Evolutionary conservation across 139 green algal genomes (phyloP).

Genomic region (Tetradesmus lagerheimii): DNA sequence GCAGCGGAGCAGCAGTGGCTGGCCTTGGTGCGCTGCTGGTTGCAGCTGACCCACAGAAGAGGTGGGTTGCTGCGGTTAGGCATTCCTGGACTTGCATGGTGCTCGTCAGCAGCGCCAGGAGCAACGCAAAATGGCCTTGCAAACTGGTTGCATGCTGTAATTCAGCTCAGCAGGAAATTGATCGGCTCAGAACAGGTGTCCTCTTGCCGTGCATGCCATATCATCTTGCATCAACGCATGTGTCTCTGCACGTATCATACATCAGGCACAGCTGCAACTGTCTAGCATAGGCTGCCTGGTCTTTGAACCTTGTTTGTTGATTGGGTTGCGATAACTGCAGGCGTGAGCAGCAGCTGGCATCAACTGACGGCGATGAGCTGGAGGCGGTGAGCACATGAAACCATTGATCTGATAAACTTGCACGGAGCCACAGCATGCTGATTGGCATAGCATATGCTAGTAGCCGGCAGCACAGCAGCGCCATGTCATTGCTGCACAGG

Average conservation of each 20-base stretch:
- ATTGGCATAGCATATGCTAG: not conserved
- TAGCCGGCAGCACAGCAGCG: too few relatives aligned
- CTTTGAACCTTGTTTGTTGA: not conserved
- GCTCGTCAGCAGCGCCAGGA: too few relatives aligned
- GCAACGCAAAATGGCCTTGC: too few relatives aligned
- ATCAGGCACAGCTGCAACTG: not conserved
- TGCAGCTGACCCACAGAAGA: slow-evolving; percentile 85
- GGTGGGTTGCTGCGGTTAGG: slow-evolving; percentile 49
- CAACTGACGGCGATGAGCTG: slow-evolving; percentile 91
- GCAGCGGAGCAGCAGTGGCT: slow-evolving; percentile 75
- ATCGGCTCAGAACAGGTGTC: not conserved
- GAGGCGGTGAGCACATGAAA: slow-evolving; percentile 79
- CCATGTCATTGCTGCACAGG: too few relatives aligned
- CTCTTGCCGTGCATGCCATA: too few relatives aligned
- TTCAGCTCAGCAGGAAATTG: not conserved
- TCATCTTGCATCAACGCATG: too few relatives aligned
- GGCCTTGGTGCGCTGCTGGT: slow-evolving; percentile 80
- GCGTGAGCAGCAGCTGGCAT: slow-evolving; percentile 80
- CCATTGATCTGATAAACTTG: not conserved
- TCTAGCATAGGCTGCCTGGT: not conserved
- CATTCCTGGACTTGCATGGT: not conserved
- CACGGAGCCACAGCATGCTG: not conserved
- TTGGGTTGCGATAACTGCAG: too few relatives aligned
- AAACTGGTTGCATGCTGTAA: not conserved
- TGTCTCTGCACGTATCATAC: too few relatives aligned